Evolutionary conservation across 139 green algal species (phyloP).

Genomic region (Marvania coccoides): DNA sequence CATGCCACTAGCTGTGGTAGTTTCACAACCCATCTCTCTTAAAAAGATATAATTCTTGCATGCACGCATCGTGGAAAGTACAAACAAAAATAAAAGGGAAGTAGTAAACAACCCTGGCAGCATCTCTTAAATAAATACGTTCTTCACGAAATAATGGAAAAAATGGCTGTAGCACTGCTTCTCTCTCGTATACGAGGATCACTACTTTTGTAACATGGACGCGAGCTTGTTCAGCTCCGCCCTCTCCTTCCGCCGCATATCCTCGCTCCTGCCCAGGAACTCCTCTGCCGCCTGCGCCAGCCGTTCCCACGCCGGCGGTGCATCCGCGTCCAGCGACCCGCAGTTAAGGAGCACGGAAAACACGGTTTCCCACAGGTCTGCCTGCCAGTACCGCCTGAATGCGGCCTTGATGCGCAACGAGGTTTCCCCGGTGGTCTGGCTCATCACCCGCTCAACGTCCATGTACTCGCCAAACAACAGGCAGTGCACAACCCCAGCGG

Average conservation of each 20-base stretch:
- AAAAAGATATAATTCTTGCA: too few relatives aligned
- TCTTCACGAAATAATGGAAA: too few relatives aligned
- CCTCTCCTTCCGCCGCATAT: background rate
- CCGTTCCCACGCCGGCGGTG: background rate
- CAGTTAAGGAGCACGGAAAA: conserved; percentile 35
- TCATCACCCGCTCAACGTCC: conserved; percentile 28
- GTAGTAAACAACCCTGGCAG: too few relatives aligned
- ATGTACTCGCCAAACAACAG: conserved; percentile 47
- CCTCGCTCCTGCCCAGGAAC: background rate
- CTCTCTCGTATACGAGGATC: too few relatives aligned
- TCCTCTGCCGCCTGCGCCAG: background rate
- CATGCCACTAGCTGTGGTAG: too few relatives aligned
- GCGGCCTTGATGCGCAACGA: conserved; percentile 8
- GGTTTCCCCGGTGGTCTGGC: conserved; percentile 3
- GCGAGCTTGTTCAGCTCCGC: conserved; percentile 2
- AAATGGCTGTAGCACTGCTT: too few relatives aligned
- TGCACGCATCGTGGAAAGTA: too few relatives aligned
- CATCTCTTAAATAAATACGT: too few relatives aligned
- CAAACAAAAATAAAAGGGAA: too few relatives aligned
- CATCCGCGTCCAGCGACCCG: background rate
- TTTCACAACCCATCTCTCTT: too few relatives aligned
- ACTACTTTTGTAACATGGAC: background rate
- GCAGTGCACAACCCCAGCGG: conserved; percentile 24
- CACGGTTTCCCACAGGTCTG: conserved; percentile 24
- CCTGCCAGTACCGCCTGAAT: conserved; percentile 32